Evolutionary conservation across 2,329 filamentous ascomycete genomes (phyloP).

Genomic region (Malbranchea zuffiana): DNA sequence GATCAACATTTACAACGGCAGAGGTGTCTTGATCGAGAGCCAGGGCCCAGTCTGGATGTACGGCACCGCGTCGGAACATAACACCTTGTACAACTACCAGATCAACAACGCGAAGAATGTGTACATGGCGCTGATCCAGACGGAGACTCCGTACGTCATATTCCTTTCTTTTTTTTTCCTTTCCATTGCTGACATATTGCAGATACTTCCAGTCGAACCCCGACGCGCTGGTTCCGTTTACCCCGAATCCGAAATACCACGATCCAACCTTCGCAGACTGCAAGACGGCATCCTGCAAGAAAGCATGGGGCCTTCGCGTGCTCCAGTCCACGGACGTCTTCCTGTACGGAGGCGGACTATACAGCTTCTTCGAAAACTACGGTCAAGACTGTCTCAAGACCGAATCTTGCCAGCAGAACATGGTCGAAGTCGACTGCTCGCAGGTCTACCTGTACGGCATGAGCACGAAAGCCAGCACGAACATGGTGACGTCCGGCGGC

Average conservation of each 20-base stretch:
- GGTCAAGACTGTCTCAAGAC: slow-evolving; percentile 55
- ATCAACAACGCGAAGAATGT: slow-evolving; percentile 64
- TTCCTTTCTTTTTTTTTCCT: neutral
- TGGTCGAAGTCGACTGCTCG: slow-evolving; percentile 60
- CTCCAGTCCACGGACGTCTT: slow-evolving; percentile 55
- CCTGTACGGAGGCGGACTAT: slow-evolving; percentile 63
- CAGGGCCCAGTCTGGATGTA: slow-evolving; percentile 58
- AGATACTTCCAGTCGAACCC: slow-evolving; percentile 70
- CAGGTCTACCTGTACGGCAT: slow-evolving; percentile 52
- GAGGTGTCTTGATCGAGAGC: slow-evolving; percentile 72
- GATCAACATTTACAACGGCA: slow-evolving; percentile 72
- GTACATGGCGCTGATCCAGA: slow-evolving; percentile 75
- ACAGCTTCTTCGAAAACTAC: slow-evolving; percentile 80
- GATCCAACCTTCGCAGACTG: slow-evolving; percentile 49
- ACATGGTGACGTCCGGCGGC: slow-evolving; percentile 52
- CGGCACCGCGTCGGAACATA: slow-evolving; percentile 56
- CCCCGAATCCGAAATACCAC: slow-evolving; percentile 24
- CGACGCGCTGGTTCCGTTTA: slow-evolving; percentile 46
- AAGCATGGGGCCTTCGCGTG: slow-evolving; percentile 67
- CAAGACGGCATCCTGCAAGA: slow-evolving; percentile 48
- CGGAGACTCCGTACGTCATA: slow-evolving; percentile 67
- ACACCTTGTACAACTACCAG: slow-evolving; percentile 67
- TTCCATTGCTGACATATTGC: slow-evolving; percentile 2
- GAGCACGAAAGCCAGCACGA: slow-evolving; percentile 62
- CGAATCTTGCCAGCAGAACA: slow-evolving; percentile 66